Base-by-base conservation (phyloP, 768 basidiomycete species). In the Pleurotus tuoliensis region DNA sequence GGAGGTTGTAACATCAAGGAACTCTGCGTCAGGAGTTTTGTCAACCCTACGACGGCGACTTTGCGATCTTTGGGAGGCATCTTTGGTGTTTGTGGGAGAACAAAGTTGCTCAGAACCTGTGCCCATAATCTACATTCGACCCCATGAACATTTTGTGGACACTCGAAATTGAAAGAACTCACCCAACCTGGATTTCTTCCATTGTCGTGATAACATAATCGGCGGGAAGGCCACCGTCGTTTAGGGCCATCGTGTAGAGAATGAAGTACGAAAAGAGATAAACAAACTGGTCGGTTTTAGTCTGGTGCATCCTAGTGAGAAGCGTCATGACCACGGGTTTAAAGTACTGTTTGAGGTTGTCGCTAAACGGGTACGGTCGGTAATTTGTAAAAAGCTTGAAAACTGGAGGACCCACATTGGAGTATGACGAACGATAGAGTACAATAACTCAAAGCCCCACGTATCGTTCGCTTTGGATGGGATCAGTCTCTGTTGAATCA, bases 401-500 rank as follows among this genome's bases (percentile, higher is more conserved):
- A 56, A 59, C 20, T 25, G 24, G 13, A 54, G 9, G 5, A 80
- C 93, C 70, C 67, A 98, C 93, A 85, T 76, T 48, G 90, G 86
- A 13, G 93, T 80, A 63, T 83, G 71, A 47, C 81, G 77, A 52
- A 94, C 81, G 13, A 97, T 81, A 4, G 83, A 80, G 58, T 95
- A 84, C 47, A 99, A 67, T 11, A 99, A 73, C 67, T 97, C 94
- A 61, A 96, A 94, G 0, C 93, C 96, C 82, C 90, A 95, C 4
- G 74, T 80, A 69, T 99, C 96, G 64, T 97, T 94, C 22, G 86
- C 56, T 67, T 94, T 95, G 15, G 86, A 88, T 4, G 91, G 91
- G 27, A 97, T 86, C 18, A 99, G 73, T 43, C 94, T 82, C 65
- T 97, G 95, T 70, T 97, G 95, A 7, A 88, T 78, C 54, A 99